A percentile compares a stretch with the other conserved stretches of the same genome.
phyloP scores from a whole-genome alignment of 2,329 filamentous ascomycete genomes.

The Aspergillus candidus region DNA sequence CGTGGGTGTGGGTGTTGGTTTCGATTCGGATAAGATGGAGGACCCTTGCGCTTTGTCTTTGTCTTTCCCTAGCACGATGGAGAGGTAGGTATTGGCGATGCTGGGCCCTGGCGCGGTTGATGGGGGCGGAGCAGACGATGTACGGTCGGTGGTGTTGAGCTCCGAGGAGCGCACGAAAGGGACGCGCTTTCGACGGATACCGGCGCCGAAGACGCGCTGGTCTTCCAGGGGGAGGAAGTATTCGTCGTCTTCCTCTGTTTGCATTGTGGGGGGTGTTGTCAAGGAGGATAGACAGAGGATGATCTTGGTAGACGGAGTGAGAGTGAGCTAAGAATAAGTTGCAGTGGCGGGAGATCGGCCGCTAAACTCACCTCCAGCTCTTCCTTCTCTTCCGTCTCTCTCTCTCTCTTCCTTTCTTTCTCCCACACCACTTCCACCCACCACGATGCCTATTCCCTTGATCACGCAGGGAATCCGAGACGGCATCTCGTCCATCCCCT shows the following conservation, averaged over 20 bases:
- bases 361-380: slow-evolving; percentile 7
- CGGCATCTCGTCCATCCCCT: slow-evolving; percentile 51
- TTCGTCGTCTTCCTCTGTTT: slow-evolving; percentile 43
- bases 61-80: slow-evolving; percentile 38
- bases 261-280: neutral
- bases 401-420: slow-evolving; percentile 8
- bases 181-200: slow-evolving; percentile 57
- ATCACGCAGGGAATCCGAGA: slow-evolving; percentile 49
- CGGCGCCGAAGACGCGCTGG: slow-evolving; percentile 56
- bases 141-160: slow-evolving; percentile 26
- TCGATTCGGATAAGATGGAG: too few relatives aligned
- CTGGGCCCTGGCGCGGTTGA: slow-evolving; percentile 18
- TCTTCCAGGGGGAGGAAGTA: slow-evolving; percentile 55
- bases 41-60: neutral
- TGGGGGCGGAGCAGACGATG: slow-evolving; percentile 18
- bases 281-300: slow-evolving; percentile 1
- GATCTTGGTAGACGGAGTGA: slow-evolving; percentile 1
- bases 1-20: neutral
- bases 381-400: slow-evolving; percentile 2
- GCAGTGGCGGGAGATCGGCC: slow-evolving; percentile 19
- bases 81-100: slow-evolving; percentile 41
- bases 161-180: slow-evolving; percentile 52
- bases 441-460: slow-evolving; percentile 56
- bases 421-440: slow-evolving; percentile 11
- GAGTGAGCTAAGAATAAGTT: slow-evolving; percentile 2